phyloP scores from a whole-genome alignment of 768 basidiomycete genomes.

The Sarcodon aspratus region DNA sequence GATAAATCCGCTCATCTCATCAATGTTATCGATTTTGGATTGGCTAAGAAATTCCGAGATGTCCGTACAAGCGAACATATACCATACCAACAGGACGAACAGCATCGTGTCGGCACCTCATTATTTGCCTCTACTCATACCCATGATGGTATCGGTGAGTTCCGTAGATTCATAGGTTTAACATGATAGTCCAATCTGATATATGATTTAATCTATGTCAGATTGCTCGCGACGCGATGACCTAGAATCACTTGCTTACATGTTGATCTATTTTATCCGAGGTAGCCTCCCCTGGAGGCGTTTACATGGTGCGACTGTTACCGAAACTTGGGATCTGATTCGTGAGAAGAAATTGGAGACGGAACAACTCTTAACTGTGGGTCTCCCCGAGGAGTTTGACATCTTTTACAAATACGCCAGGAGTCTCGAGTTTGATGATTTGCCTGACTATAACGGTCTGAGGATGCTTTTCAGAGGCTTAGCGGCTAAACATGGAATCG shows the following conservation, averaged over 20 bases:
- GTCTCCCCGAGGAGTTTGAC: conserved; percentile 73
- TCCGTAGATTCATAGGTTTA: not conserved
- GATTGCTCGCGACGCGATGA: conserved; percentile 74
- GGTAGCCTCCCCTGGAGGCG: conserved; percentile 75
- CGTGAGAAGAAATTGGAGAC: conserved; percentile 60
- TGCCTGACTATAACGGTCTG: conserved; percentile 81
- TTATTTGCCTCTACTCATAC: conserved; percentile 69
- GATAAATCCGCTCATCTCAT: conserved; percentile 56
- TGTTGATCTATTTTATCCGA: conserved; percentile 73
- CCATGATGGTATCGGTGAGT: conserved; percentile 63
- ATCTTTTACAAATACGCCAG: conserved; percentile 71
- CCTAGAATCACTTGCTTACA: conserved; percentile 71
- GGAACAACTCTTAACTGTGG: conserved; percentile 57
- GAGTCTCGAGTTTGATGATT: conserved; percentile 76
- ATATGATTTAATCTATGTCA: conserved; percentile 12
- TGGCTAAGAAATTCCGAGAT: conserved; percentile 72
- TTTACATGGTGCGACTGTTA: conserved; percentile 49
- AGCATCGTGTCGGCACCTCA: conserved; percentile 71
- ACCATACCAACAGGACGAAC: conserved; percentile 61
- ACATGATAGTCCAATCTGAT: not conserved
- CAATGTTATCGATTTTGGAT: conserved; percentile 88
- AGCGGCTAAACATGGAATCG: conserved; percentile 15
- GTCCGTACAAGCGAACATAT: conserved; percentile 53
- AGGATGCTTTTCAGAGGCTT: conserved; percentile 56
- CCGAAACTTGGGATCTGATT: conserved; percentile 69